Base-by-base conservation (phyloP, 768 basidiomycete species). In the button mushroom (Agaricus bisporus) region DNA sequence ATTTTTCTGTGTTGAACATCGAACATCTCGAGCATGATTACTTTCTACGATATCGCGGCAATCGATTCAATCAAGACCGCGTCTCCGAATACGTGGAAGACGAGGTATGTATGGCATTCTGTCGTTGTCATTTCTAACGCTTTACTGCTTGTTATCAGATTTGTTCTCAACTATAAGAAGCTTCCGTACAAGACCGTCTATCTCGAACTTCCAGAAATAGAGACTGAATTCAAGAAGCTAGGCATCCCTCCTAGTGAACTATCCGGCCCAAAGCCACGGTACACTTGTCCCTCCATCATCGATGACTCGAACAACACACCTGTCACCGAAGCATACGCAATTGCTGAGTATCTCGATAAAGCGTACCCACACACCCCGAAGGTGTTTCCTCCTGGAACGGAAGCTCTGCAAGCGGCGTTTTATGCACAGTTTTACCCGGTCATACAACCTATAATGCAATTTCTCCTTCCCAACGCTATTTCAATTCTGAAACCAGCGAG, bases 331-430 rank as follows among this genome's bases (percentile, higher is more conserved):
- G 74, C 76, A 0, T 52, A 64, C 25, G 58, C 51, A 47, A 78
- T 79, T 51, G 75, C 69, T 0, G 55, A 68, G 11, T 77, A 80
- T 61, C 65, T 79, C 51, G 78, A 79, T 46, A 62, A 68, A 2
- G 60, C 62, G 1, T 79, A 74, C 63, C 72, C 75, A 0, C 59
- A 66, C 38, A 66, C 67, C 0, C 72, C 68, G 1, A 49, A 45
- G 5, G 62, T 77, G 6, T 49, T 75, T 46, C 71, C 68, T 0
- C 37, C 51, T 6, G 69, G 69, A 15, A 68, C 69, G 0, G 60
- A 59, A 48, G 63, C 64, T 57, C 39, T 76, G 25, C 57, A 70
- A n/a, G 59, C 55, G 3, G 68, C 66, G 1, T 72, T 73, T 56
- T 48, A 54, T 18, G 44, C 35, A 14, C 32, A 26, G 43, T 54